Evolutionary conservation across 225 moss, liverwort and hornwort genomes (phyloP).

Genomic region (Physcomitrellopsis africana): DNA sequence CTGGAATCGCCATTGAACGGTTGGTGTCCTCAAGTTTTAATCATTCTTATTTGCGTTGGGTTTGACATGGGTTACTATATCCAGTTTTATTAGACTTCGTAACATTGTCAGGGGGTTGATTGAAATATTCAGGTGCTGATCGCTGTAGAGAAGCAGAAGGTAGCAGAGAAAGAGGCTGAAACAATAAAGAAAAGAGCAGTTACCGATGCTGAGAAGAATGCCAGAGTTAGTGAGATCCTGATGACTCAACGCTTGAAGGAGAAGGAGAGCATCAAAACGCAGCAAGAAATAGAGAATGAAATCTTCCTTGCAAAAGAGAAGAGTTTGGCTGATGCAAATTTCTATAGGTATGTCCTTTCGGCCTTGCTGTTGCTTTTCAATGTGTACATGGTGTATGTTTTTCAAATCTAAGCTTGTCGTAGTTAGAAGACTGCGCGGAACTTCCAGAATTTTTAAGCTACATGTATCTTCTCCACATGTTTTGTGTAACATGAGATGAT

Average conservation of each 20-base stretch:
- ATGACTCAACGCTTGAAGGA: slow-evolving; percentile 93
- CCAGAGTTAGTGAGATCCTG: slow-evolving; percentile 85
- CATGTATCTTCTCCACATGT: slow-evolving; percentile 1
- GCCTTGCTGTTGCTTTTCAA: slow-evolving; percentile 8
- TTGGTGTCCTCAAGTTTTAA: background rate
- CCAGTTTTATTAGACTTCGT: slow-evolving; percentile 13
- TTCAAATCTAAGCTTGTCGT: slow-evolving; percentile 23
- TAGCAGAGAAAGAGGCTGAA: slow-evolving; percentile 98
- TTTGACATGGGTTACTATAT: background rate
- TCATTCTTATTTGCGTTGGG: slow-evolving; percentile 4
- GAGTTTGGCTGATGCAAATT: slow-evolving; percentile 86
- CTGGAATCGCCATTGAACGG: background rate
- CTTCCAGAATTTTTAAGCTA: too few relatives aligned
- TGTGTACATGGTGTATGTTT: slow-evolving; percentile 25
- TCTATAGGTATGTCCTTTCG: slow-evolving; percentile 66
- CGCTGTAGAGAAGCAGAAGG: slow-evolving; percentile 97
- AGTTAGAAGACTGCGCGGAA: background rate
- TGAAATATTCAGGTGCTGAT: slow-evolving; percentile 73
- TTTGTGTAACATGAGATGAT: background rate
- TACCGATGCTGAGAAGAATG: slow-evolving; percentile 92
- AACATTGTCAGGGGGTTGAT: slow-evolving; percentile 20
- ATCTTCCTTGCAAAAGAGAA: slow-evolving; percentile 82
- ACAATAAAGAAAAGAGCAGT: slow-evolving; percentile 93
- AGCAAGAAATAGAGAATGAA: slow-evolving; percentile 90
- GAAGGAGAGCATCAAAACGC: slow-evolving; percentile 88